phyloP scores from a whole-genome alignment of 306 rosid genomes.

The Sophora flavescens region DNA sequence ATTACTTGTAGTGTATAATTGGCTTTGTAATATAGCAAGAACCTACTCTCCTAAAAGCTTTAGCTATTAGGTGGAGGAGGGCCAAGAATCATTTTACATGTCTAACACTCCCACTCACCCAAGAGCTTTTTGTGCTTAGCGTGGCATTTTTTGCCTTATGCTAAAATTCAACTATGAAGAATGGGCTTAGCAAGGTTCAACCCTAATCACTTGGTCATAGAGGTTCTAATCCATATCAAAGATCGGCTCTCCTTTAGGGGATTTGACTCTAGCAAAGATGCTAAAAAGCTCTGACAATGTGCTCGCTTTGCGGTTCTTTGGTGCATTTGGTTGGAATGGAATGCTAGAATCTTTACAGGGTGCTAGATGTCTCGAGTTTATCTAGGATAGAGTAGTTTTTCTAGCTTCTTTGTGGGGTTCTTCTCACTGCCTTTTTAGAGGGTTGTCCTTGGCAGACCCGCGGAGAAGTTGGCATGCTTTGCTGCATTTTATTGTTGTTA shows the following conservation, averaged over 20 bases:
- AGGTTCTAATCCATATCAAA: neutral
- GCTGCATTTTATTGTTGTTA: too few species aligned
- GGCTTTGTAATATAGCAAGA: constrained; percentile 8
- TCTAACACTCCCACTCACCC: neutral
- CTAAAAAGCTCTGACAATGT: too few species aligned
- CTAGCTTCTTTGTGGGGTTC: too few species aligned
- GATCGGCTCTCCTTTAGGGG: neutral
- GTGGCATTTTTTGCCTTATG: constrained; percentile 13
- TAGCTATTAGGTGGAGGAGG: neutral
- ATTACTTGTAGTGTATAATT: constrained; percentile 5
- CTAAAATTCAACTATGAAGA: constrained; percentile 16
- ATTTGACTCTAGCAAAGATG: too few species aligned
- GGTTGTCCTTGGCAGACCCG: too few species aligned
- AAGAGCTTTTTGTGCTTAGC: neutral
- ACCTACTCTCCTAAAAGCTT: constrained; percentile 10
- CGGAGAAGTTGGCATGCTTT: too few species aligned
- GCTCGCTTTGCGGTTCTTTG: too few species aligned
- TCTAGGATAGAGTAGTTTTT: too few species aligned
- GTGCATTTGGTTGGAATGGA: too few species aligned
- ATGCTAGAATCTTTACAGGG: too few species aligned
- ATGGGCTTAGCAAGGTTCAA: constrained; percentile 15
- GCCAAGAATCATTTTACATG: neutral
- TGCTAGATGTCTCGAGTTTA: too few species aligned
- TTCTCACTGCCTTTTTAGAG: too few species aligned
- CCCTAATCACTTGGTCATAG: constrained; percentile 2